Base-by-base conservation (phyloP, 768 basidiomycete species). In the Sarcomyxa edulis region DNA sequence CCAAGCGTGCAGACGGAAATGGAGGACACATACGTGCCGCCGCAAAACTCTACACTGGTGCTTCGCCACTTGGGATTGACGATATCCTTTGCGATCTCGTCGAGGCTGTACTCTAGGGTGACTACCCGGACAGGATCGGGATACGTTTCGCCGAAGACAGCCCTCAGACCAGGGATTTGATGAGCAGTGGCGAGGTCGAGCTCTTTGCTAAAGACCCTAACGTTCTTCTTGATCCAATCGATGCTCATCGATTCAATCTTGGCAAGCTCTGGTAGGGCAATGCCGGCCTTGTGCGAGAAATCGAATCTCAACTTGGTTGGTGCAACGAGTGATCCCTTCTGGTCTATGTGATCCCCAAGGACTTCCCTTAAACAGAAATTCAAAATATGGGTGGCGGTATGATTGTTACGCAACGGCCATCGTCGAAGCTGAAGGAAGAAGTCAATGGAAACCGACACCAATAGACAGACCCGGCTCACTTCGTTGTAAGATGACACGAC, bases 121-220 rank as follows among this genome's bases (percentile, higher is more conserved):
- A 99, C 96, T 1, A 98, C 91, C 21, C 95, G 76, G 14, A 99
- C 96, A 3, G 96, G 96, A 58, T 98, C 94, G 4, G 96, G 96
- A 57, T 99, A 99, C 0, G 87, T 76, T 65, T 99, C 96, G 31
- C 96, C 96, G 51, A 99, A 99, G 31, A 99, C 96, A 2, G 95
- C 96, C 22, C 96, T 74, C 22, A 98, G 61, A 5, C 96, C 95
- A n/a, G 94, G 78, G 37, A 99, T 95, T 57, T 83, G 80, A 48
- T 81, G 78, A 0, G 92, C 93, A 5, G 71, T 73, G 37, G 74
- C 69, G 19, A 99, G 70, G 32, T 81, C 70, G 35, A 99, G 61
- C 33, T 99, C 90, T 58, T 89, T 83, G 56, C 90, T 84, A 57
- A 69, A 96, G 18, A 98, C 96, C 43, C 72, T 76, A 47, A 92